Conservation (phyloP, 257 asterid species). For the Marsdenia floribunda region DNA sequence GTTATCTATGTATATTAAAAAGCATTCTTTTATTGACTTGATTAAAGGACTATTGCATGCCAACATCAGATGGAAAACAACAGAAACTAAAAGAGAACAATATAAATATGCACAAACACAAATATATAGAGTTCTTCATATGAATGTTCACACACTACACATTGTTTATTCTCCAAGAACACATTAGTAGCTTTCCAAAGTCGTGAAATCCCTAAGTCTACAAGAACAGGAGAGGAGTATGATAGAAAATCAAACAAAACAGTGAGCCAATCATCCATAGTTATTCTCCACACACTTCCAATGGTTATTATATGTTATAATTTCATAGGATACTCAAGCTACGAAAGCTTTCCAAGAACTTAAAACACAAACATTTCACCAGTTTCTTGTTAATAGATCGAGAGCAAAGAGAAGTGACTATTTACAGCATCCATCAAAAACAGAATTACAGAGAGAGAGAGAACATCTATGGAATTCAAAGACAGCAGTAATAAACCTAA, state of each 20-base stretch:
- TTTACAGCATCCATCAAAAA: background rate
- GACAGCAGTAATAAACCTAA: conserved; percentile 46
- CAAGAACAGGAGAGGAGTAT: background rate
- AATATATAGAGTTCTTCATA: background rate
- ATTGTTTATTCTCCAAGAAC: background rate
- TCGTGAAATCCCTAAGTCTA: background rate
- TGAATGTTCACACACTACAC: background rate
- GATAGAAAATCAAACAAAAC: background rate
- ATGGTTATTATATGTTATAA: background rate
- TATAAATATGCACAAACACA: background rate
- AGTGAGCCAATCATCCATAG: background rate
- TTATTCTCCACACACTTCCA: background rate
- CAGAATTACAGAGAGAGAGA: background rate
- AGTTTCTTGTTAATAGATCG: background rate
- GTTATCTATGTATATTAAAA: background rate
- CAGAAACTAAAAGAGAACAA: background rate
- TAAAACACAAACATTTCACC: background rate
- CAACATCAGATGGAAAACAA: background rate
- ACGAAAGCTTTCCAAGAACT: background rate
- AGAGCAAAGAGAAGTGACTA: background rate
- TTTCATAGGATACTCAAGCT: background rate
- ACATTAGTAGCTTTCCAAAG: background rate
- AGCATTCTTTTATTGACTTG: background rate
- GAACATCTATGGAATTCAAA: background rate
- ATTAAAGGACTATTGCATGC: background rate